Percentiles rank a stretch among this genome's conserved stretches.
phyloP scores from a whole-genome alignment of 805 yeast genomes.

The Zygosaccharomyces siamensis region DNA sequence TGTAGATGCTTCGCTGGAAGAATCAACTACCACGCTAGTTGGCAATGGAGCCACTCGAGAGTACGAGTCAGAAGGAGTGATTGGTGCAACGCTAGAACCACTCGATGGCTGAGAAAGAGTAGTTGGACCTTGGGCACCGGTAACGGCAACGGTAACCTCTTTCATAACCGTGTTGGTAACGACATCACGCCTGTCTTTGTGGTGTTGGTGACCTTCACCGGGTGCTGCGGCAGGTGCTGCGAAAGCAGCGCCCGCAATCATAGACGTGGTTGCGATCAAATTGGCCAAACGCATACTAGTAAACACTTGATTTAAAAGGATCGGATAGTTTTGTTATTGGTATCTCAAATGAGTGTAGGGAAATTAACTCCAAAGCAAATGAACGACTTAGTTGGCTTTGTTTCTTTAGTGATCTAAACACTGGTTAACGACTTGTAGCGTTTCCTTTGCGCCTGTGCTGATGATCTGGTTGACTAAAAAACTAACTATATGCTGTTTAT shows the following conservation, averaged over 20 bases:
- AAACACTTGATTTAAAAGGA: not conserved
- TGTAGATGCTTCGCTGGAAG: constrained; percentile 10
- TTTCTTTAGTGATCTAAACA: not conserved
- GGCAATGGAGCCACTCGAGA: constrained; percentile 29
- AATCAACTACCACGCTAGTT: constrained; percentile 32
- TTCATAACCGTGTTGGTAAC: constrained; percentile 49
- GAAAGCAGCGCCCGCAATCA: constrained; percentile 42
- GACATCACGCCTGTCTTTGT: constrained; percentile 45
- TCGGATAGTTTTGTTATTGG: constrained; percentile 4
- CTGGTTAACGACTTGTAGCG: not conserved
- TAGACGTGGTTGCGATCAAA: constrained; percentile 43
- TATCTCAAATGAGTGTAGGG: constrained; percentile 3
- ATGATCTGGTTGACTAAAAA: not conserved
- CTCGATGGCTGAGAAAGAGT: constrained; percentile 25
- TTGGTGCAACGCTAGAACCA: constrained; percentile 25
- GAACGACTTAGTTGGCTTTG: constrained; percentile 16
- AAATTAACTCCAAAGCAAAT: constrained; percentile 5
- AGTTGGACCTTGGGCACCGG: constrained; percentile 24
- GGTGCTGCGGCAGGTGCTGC: constrained; percentile 51
- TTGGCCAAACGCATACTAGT: constrained; percentile 46
- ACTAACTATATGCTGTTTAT: not conserved
- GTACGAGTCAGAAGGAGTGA: constrained; percentile 29
- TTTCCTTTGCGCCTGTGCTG: not conserved
- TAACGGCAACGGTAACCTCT: constrained; percentile 36
- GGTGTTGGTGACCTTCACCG: constrained; percentile 50